These are phyloP conservation scores for Boletus patriciae DNA, from an alignment of 768 basidiomycete genomes.

Conservation along the genomic window DNA sequence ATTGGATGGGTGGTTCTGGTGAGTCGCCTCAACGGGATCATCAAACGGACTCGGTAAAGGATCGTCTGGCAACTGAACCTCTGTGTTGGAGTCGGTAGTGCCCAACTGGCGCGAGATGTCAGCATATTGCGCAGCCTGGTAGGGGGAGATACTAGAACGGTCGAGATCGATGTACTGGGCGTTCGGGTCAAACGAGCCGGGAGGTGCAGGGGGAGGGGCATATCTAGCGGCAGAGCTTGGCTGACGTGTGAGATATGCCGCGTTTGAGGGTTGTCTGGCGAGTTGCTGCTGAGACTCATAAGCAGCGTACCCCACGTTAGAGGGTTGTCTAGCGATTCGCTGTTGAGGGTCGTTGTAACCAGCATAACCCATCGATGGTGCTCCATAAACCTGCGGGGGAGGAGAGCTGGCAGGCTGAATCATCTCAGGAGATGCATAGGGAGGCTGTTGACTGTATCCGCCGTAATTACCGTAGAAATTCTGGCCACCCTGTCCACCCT, in stretches of 20 bases:
- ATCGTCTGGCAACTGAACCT: slow-evolving; percentile 18
- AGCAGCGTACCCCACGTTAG: slow-evolving; percentile 16
- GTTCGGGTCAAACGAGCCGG: slow-evolving; percentile 20
- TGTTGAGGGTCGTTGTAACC: slow-evolving; percentile 31
- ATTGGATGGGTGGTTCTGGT: slow-evolving; percentile 23
- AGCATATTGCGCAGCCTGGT: slow-evolving; percentile 72
- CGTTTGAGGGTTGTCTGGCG: slow-evolving; percentile 25
- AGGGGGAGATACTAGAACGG: slow-evolving; percentile 70
- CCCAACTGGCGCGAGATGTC: slow-evolving; percentile 65
- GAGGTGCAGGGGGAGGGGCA: neutral
- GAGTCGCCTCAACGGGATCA: slow-evolving; percentile 9
- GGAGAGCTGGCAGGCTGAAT: slow-evolving; percentile 11
- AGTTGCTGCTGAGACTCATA: slow-evolving; percentile 32
- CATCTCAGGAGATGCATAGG: slow-evolving; percentile 19
- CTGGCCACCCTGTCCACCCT: slow-evolving; percentile 20
- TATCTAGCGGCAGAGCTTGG: slow-evolving; percentile 20
- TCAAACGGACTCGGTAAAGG: slow-evolving; percentile 34
- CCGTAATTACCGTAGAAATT: slow-evolving; percentile 28
- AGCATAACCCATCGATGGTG: slow-evolving; percentile 20
- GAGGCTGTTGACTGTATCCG: slow-evolving; percentile 25
- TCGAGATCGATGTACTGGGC: slow-evolving; percentile 62
- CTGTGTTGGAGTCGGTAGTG: slow-evolving; percentile 22
- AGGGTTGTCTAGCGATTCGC: slow-evolving; percentile 22
- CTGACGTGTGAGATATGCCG: slow-evolving; percentile 22
- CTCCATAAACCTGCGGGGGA: slow-evolving; percentile 24